phyloP scores from a whole-genome alignment of 1,284 basidiomycete genomes.

The Pterula multifida region DNA sequence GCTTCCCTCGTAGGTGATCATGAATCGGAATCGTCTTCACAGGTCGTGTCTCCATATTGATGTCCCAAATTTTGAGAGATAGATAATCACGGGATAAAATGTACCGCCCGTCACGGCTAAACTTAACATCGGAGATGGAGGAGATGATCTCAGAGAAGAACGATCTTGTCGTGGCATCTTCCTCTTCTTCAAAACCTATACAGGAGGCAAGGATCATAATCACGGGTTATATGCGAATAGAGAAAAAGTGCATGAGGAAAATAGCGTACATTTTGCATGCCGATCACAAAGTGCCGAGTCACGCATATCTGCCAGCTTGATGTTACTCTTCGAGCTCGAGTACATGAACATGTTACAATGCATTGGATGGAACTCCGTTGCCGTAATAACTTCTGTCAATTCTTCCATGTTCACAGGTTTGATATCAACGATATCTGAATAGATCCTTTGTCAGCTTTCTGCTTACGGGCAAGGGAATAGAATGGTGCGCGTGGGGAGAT shows the following conservation, averaged over 20 bases:
- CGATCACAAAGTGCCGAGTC: slow-evolving; percentile 95
- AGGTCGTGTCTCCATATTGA: slow-evolving; percentile 97
- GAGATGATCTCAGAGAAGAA: slow-evolving; percentile 99
- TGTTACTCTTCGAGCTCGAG: slow-evolving; percentile 98
- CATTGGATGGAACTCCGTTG: slow-evolving; percentile 95
- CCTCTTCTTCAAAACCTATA: slow-evolving; percentile 94
- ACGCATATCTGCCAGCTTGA: slow-evolving; percentile 99
- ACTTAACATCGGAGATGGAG: slow-evolving; percentile 99
- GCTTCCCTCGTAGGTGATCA: slow-evolving; percentile 92
- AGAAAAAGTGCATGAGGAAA: slow-evolving; percentile 4
- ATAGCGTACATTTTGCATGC: slow-evolving; percentile 83
- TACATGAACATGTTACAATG: slow-evolving; percentile 99
- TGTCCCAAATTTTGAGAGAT: slow-evolving; percentile 98
- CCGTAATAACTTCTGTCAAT: slow-evolving; percentile 98
- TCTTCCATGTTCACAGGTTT: slow-evolving; percentile 99
- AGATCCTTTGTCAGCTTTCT: neutral
- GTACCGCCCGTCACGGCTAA: slow-evolving; percentile 94
- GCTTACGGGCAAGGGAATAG: slow-evolving; percentile 2
- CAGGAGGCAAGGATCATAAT: slow-evolving; percentile 1
- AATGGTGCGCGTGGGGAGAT: slow-evolving; percentile 4
- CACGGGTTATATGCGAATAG: neutral
- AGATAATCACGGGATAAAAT: slow-evolving; percentile 96
- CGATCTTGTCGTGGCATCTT: slow-evolving; percentile 93
- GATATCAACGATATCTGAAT: slow-evolving; percentile 96
- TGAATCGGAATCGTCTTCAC: slow-evolving; percentile 98